Base-by-base conservation (phyloP, 108 stramenopile genomes). In the Phaeodactylum tricornutum region DNA sequence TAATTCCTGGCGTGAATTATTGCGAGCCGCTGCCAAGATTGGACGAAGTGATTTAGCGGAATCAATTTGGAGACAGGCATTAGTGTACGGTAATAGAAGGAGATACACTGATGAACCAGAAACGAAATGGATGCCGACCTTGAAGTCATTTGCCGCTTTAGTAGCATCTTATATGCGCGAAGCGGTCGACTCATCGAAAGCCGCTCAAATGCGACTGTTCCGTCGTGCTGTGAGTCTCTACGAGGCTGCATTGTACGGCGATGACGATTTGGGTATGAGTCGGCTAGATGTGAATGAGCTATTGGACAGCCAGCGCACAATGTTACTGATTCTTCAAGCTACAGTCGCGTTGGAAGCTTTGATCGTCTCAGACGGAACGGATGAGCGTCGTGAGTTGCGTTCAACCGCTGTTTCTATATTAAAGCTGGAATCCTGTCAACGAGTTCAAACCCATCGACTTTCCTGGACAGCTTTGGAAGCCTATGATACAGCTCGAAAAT, bases 1-100 rank as follows among this genome's bases (percentile, higher is more conserved):
- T 15, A 57, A 32, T 6, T 70, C 91, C 1, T 88, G 74, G 73
- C 62, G 74, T 37, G 69, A 80, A 41, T 50, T 80, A 0, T 15
- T 92, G 21, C 63, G 66, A 21, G 72, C 78, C 0, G 84, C 91
- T 4, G 60, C 54, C 7, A 71, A 70, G 17, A 71, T 74, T 15
- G 53, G 66, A 19, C 60, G 67, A 7, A 66, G 70, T 32, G 79
- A 77, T 56, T 5, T 77, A 28, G 81, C 74, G 0, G 58, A 81
- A 26, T 24, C 22, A 1, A 50, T 74, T 1, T 92, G 83, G 86
- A 51, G 68, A n/a, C 30, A 25, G 7, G 77, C 71, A 25, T 38
- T 81, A 25, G 46, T 38, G 33, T 65, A 61, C 40, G 31, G 37
- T 2, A 47, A 69, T 46, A 43, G 50, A 19, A 43, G 53, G 8